phyloP scores from a whole-genome alignment of 176 grass and related monocot species.

The Carex kokanica region DNA sequence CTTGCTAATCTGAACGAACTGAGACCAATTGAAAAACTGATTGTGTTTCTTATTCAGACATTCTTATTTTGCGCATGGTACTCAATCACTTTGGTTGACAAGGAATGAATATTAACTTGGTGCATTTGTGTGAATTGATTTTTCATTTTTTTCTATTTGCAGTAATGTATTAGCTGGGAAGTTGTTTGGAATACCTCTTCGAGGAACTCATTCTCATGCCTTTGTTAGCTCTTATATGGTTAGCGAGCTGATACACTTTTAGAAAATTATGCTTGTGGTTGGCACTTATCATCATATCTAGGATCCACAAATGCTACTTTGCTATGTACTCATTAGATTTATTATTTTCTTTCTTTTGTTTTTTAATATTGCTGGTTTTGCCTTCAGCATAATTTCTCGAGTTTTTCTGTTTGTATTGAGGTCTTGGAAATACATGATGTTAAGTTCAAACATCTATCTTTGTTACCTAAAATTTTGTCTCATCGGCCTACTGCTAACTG shows the following conservation, averaged over 20 bases:
- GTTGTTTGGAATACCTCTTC: constrained; percentile 93
- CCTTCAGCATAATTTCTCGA: not conserved
- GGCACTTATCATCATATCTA: not conserved
- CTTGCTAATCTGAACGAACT: not conserved
- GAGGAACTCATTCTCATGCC: constrained; percentile 98
- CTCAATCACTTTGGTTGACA: not conserved
- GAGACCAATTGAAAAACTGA: not conserved
- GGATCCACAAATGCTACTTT: not conserved
- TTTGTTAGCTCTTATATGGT: constrained; percentile 99
- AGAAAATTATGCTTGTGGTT: not conserved
- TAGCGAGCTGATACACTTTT: constrained; percentile 32
- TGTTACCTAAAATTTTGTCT: not conserved
- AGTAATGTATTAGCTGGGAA: constrained; percentile 94
- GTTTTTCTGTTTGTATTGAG: not conserved
- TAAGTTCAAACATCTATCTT: not conserved
- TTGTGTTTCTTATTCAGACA: not conserved
- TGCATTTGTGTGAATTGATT: constrained; percentile 31
- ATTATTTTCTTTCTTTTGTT: not conserved
- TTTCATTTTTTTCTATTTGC: constrained; percentile 32
- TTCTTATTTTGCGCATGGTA: not conserved
- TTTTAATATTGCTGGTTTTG: not conserved
- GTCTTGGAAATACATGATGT: not conserved
- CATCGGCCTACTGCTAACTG: not conserved
- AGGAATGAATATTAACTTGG: not conserved
- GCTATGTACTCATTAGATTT: not conserved